These are phyloP conservation scores for Blastomyces silverae DNA, from an alignment of 2,329 filamentous ascomycete genomes.

Conservation along the genomic window DNA sequence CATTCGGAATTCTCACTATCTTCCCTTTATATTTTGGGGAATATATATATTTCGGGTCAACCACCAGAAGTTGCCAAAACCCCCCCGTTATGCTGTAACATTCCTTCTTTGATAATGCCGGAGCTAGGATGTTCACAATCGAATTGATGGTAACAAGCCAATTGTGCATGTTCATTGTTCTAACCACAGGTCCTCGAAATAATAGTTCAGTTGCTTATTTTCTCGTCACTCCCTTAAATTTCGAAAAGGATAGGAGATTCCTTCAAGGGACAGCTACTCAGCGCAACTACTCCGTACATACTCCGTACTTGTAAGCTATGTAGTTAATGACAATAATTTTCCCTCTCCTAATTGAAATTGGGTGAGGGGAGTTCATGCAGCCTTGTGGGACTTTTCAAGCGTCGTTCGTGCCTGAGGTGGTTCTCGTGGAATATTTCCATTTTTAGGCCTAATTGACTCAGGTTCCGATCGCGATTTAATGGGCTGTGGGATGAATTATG, in stretches of 20 bases:
- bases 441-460: not conserved
- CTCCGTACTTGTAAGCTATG: not conserved
- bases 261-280: not conserved
- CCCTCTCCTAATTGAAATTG: no score
- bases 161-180: constrained; percentile 2
- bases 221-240: not conserved
- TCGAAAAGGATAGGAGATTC: not conserved
- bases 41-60: not conserved
- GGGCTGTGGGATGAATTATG: not conserved
- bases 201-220: not conserved
- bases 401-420: not conserved
- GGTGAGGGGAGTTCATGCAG: not conserved
- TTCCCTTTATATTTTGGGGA: not conserved
- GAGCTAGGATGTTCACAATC: not conserved
- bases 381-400: not conserved
- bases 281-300: not conserved
- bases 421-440: not conserved
- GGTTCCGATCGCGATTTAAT: not conserved
- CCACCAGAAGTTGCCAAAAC: not conserved
- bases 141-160: not conserved
- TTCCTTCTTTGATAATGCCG: not conserved
- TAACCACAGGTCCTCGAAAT: not conserved
- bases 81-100: not conserved
- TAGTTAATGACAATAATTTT: not conserved
- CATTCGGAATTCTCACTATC: not conserved